Base-by-base conservation (phyloP, 768 basidiomycete species). In the Termitomyces heimii region DNA sequence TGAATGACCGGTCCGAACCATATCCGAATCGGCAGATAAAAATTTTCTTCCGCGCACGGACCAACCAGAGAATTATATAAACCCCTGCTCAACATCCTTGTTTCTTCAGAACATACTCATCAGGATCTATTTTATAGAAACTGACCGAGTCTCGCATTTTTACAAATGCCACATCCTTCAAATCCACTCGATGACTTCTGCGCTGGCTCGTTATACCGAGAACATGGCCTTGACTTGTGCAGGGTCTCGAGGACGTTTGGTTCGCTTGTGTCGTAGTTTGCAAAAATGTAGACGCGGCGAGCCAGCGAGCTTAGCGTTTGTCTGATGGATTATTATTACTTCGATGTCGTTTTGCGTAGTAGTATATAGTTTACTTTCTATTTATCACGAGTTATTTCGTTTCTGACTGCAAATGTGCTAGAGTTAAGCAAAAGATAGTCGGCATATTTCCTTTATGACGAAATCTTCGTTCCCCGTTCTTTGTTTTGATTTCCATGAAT, bases 51-150 rank as follows among this genome's bases (percentile, higher is more conserved):
- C 20, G 50, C 57, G 57, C 57, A 58, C 61, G 49, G 58, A 56
- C 58, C 61, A 56, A 8, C 24, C 40, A 2, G 12, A 42, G 28
- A 53, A 22, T 2, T 59, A 57, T 59, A 59, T 56, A 59, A 59
- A 35, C 48, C 52, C 32, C n/a, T 8, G 18, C 39, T 13, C 12
- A 24, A 20, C 37, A 52, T 34, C 5, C 2, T 40, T 0, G 24
- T 49, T 60, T 64, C 63, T 52, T 64, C 55, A 66, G 65, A 66
- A 66, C 65, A 66, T 66, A 66, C 65, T 66, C 65, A 66, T 66
- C 65, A 66, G 65, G 65, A 66, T 66, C 65, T 66, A 64, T 66
- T 66, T 64, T 66, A 66, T 66, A 66, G 65, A 64, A 64, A 66
- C 65, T 66, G 65, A 66, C 65, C 65, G 65, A 66, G 65, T 64